Conservation (phyloP, 495 filamentous ascomycete species). For the Pyrenula aspistea region DNA sequence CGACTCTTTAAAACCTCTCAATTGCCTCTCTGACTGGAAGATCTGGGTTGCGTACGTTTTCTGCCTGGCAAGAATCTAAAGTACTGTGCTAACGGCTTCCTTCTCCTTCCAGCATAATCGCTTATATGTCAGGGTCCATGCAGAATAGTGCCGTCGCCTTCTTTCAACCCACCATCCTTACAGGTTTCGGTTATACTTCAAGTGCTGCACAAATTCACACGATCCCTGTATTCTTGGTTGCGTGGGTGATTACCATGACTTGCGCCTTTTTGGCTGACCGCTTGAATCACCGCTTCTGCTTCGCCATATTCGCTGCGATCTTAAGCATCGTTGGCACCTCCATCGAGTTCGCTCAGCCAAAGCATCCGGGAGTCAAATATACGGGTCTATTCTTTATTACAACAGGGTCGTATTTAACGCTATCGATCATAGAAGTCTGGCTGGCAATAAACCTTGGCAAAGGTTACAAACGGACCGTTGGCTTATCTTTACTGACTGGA, state of each 20-base stretch:
- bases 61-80: not conserved
- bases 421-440: conserved; percentile 14
- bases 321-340: conserved; percentile 17
- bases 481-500: conserved; percentile 21
- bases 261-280: conserved; percentile 50
- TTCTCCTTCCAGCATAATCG: no score
- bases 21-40: conserved; percentile 1
- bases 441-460: conserved; percentile 14
- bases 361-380: conserved; percentile 8
- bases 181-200: conserved; percentile 35
- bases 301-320: conserved; percentile 23
- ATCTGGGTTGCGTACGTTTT: not conserved
- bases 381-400: conserved; percentile 15
- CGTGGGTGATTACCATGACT: conserved; percentile 45
- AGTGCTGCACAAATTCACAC: conserved; percentile 56
- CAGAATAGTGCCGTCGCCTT: conserved; percentile 24
- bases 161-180: conserved; percentile 49
- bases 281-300: conserved; percentile 40
- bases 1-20: conserved; percentile 25
- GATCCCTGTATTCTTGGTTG: conserved; percentile 52
- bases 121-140: conserved; percentile 21
- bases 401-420: conserved; percentile 11
- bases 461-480: conserved; percentile 35
- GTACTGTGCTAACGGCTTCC: conserved; percentile 4
- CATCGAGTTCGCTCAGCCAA: conserved; percentile 20